Percentiles rank a stretch among this genome's conserved stretches.
Conservation (phyloP, 2,329 filamentous ascomycete genomes). For the Ophiostoma quercus region DNA sequence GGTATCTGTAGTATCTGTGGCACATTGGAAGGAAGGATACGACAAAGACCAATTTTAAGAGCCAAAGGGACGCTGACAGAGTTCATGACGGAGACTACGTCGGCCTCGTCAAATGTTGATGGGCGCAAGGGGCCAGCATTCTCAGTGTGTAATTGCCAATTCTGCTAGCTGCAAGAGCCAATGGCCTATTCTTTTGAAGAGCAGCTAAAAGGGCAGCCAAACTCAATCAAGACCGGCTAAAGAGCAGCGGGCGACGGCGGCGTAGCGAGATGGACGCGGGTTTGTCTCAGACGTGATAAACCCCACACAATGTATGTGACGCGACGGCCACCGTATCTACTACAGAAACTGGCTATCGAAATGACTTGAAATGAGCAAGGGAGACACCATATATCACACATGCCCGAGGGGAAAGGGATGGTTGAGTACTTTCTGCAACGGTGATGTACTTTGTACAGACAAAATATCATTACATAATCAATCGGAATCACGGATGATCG, state of each 20-base stretch:
- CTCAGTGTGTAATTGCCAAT: background rate
- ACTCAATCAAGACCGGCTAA: background rate
- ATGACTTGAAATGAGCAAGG: background rate
- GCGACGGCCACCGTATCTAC: conserved; percentile 1
- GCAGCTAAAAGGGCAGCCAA: background rate
- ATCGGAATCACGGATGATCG: background rate
- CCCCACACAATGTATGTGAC: background rate
- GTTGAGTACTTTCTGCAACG: background rate
- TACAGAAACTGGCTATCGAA: background rate
- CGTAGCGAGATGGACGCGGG: background rate
- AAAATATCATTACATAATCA: background rate
- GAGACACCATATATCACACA: background rate
- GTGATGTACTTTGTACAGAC: background rate
- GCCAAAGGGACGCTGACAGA: background rate
- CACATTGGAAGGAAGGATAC: background rate
- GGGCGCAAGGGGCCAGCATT: background rate
- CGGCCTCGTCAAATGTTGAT: background rate
- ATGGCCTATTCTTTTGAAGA: background rate
- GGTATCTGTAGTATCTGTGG: no score
- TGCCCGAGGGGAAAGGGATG: background rate
- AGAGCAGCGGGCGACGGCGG: background rate
- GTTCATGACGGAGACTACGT: background rate
- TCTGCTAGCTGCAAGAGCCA: background rate
- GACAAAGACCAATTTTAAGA: background rate
- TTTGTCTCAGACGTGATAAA: background rate